These are phyloP conservation scores for Chiua virens DNA, from an alignment of 768 basidiomycete genomes.

Conservation along the genomic window DNA sequence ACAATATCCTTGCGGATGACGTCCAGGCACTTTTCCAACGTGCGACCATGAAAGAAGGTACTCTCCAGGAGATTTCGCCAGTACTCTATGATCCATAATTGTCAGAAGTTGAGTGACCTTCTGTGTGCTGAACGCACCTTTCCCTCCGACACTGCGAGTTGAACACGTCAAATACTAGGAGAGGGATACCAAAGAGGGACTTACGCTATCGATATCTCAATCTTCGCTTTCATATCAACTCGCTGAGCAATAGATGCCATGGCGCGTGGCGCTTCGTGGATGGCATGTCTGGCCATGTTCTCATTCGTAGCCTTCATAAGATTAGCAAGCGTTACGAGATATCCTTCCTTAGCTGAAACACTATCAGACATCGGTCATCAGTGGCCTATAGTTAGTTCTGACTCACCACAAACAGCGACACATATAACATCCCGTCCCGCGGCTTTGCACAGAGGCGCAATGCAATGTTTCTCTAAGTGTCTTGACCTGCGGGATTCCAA, in stretches of 20 bases:
- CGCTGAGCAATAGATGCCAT: conserved; percentile 16
- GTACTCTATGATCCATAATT: background rate
- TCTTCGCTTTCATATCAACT: conserved; percentile 13
- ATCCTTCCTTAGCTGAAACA: no score
- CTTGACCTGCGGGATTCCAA: background rate
- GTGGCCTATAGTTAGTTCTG: background rate
- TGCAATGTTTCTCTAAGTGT: background rate
- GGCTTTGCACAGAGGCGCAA: background rate
- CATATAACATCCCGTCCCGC: background rate
- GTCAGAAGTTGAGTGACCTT: background rate
- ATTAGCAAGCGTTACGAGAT: no score
- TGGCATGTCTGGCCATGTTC: conserved; percentile 3
- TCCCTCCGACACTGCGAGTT: conserved; percentile 7
- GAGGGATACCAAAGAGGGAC: background rate
- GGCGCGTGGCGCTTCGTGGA: conserved; percentile 7
- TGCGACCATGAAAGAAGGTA: background rate
- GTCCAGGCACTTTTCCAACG: background rate
- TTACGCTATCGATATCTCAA: conserved; percentile 14
- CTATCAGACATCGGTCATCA: background rate
- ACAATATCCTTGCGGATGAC: background rate
- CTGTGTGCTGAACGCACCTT: no score
- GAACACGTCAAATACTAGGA: background rate
- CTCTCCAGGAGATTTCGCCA: background rate
- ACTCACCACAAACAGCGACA: conserved; percentile 12
- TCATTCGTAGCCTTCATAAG: no score